Evolutionary conservation across 257 asterid genomes (phyloP), one percentile per base, ranked within the genome.

Genomic region (Vinca minor): DNA sequence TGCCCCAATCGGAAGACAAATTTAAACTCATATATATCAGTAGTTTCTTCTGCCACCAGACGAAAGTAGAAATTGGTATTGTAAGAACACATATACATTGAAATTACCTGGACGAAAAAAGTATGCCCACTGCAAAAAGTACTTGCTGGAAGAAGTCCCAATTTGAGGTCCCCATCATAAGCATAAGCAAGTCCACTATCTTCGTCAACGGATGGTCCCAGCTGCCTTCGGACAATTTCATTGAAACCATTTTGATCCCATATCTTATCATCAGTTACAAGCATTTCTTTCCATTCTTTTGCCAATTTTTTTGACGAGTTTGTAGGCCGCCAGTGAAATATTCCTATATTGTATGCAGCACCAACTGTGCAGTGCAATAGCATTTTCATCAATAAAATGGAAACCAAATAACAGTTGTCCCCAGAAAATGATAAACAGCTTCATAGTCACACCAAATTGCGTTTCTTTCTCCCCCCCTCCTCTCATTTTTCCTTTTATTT

Each of bases 161-260:
- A 78, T 78, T 87, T 93, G 66, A 93, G 95, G 74, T 77, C 79
- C 64, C 99, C 99, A 77, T 93, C 99, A 79, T 87, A 93, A 74
- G 99, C 97, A 82, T 87, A 90, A 59, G 79, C 88, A 62, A 93
- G 95, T 65, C 95, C 99, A 77, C 99, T 90, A 59, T 93, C 95
- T 47, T 85, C 97, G 75, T 93, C 96, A 73, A 90, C 93, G 69
- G 97, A 68, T 62, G 99, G 99, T 57, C 99, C 99, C 73, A 89
- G 74, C 81, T 85, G 92, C 85, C 80, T 80, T 73, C 64, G 97
- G 63, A 90, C 78, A 59, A 93, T 63, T 1, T 89, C 91, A 52
- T 93, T 93, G 85, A 93, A 93, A 73, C 95, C 99, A 77, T 72
- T 87, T 87, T 93, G 99, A 81, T 93, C 99, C 99, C 99, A 93